Evolutionary conservation across 2,329 filamentous ascomycete species (phyloP), one percentile per base, ranked within the genome.

Genomic region (Zasmidium cellare): DNA sequence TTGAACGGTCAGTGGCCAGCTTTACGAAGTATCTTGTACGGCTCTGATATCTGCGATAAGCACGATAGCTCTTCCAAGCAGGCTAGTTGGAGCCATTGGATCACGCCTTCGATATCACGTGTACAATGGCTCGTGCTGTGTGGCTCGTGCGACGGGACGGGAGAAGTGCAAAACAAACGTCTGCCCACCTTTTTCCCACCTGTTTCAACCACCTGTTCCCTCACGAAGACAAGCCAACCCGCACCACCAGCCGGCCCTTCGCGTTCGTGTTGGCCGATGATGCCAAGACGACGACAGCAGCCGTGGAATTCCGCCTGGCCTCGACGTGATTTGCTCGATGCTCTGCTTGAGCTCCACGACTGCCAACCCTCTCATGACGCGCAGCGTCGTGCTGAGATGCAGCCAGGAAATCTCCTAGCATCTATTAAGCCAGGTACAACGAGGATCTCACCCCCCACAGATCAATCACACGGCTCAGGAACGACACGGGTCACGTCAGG

Each of bases 381-480:
- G 48, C 41, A 56, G 24, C 31, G 46, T 22, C 18, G 24, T 45
- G 20, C 46, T 35, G 20, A 41, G 24, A 44, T 19, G 24, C 49
- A 41, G 35, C 35, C 35, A 14, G 35, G 35, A 41, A 3, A 41
- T 28, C 20, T 44, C 46, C 22, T 46, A 24, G 44, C 23, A 41
- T 46, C 38, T 46, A 44, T 22, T n/a, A 9, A 44, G 44, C 44
- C 54, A 46, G 38, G 28, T 41, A 38, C 47, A 28, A 38, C 20
- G 46, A 24, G 24, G 22, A 49, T 50, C 51, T 48, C 57, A 58
- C 59, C 53, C 55, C 58, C 56, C 58, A 58, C 41, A 53, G 47
- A 52, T 52, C 55, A 58, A 61, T 56, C 47, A 60, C 38, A 59
- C 38, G 28, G 45, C 52, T 55, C 51, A 56, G 45, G 51, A 58